Evolutionary conservation across 106 monocot species (phyloP), one percentile per base, ranked within the genome.

Genomic region (Phalaenopsis aphrodite): DNA sequence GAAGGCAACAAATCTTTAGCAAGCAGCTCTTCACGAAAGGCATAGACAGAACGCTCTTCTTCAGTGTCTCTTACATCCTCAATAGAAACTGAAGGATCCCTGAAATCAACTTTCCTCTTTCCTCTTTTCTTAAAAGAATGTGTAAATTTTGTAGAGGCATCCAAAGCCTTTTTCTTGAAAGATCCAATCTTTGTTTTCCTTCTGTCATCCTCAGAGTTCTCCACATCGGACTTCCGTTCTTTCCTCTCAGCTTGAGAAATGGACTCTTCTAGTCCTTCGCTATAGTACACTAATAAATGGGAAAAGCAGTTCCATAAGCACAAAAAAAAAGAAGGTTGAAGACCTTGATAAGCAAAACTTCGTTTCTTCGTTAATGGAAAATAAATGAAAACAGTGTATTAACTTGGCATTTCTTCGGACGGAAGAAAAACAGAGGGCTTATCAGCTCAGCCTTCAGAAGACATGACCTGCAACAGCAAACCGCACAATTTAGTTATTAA

Each of bases 71-170:
- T 83, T 19, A 92, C 79, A 79, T 95, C 95, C 61, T 95, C 92
- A 48, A 95, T 95, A 0, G 95, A 88, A 46, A 90, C 87, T 1
- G 87, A 83, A 0, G 90, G 82, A n/a, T 61, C 61, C 76, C 87
- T 74, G 55, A 77, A 83, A 30, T 86, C 88, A 19, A 86, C 83
- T 65, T 85, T 92, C 79, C 90, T 88, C 75, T 84, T 95, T n/a
- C 95, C 95, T 55, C 90, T 82, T 78, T 92, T 95, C 84, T 92
- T 95, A 23, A 95, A 87, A 8, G 96, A 92, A 83, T 87, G 91
- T 3, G 88, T 93, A 0, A 96, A 43, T 64, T 84, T 90, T 65
- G 87, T 86, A 30, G 96, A 92, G 37, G 93, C 93, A 81, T 88
- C 86, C 72, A 91, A 57, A 30, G 96, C 96, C 75, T 92, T 96